Base-by-base conservation (phyloP, 1,284 basidiomycete species). In the Cryptococcus sp. region DNA sequence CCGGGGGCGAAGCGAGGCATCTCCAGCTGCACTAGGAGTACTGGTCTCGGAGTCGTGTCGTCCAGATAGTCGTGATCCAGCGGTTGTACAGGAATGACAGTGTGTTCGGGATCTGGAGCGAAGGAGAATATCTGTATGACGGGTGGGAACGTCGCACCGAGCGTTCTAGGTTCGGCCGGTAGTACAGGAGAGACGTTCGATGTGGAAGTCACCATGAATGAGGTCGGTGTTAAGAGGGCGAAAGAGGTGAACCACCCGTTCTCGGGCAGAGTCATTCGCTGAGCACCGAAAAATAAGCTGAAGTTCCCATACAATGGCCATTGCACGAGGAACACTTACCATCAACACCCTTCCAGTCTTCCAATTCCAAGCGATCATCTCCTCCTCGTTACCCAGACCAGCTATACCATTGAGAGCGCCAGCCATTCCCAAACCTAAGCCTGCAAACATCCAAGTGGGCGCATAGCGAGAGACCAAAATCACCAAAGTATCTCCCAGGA, bases 361-460 rank as follows among this genome's bases (percentile, higher is more conserved):
- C 77, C 77, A 79, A 57, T 79, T 76, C 75, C 75, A 79, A 38
- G 70, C 67, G 5, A 76, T 68, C 3, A 79, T 59, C 60, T 76
- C 73, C 59, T 78, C 75, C 31, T 75, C 70, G 25, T 66, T 69
- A 19, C 62, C 64, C 35, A 54, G 39, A 16, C 54, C 51, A 4
- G 53, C 57, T 27, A 64, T 22, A 3, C 42, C 60, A 16, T 58
- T 62, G 20, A 62, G 41, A 40, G 50, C 60, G 27, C 49, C 56
- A 35, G 31, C 31, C 22, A 66, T 41, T 1, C 52, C 61, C 4
- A 69, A 54, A 5, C 65, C 70, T 20, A 78, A 38, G 5, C 72
- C 70, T 40, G 67, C 65, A 10, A 74, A 35, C 3, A 72, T 41
- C 68, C 66, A 72, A 38, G 64, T 53, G n/a, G 64, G 57, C 8